Evolutionary conservation across 192 early-diverging fungal genomes (phyloP).

Genomic region (Chytriomyces sp.): DNA sequence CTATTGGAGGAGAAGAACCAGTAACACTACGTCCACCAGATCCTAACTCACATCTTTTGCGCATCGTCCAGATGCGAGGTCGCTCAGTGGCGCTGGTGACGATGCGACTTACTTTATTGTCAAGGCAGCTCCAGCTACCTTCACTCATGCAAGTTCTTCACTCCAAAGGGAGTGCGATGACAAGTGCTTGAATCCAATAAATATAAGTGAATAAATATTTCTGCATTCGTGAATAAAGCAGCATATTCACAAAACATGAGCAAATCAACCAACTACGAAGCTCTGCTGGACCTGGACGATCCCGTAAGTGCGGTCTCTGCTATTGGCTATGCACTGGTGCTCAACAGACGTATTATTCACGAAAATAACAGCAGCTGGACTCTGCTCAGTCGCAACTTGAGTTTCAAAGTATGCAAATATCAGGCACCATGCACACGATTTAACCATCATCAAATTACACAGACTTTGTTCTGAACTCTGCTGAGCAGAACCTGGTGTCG

Average conservation of each 20-base stretch:
- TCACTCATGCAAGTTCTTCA: too few species aligned
- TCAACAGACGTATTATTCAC: background rate
- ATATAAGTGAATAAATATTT: too few species aligned
- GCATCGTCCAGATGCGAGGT: too few species aligned
- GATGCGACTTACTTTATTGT: too few species aligned
- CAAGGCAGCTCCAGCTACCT: too few species aligned
- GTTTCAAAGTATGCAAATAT: constrained; percentile 52
- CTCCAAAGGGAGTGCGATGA: too few species aligned
- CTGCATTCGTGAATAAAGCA: too few species aligned
- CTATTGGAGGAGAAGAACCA: too few species aligned
- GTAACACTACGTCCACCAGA: too few species aligned
- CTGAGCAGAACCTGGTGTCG: constrained; percentile 47
- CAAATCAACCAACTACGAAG: constrained; percentile 26
- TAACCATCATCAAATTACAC: background rate
- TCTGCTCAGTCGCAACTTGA: constrained; percentile 55
- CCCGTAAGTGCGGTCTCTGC: constrained; percentile 7
- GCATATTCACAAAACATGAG: background rate
- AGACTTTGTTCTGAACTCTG: constrained; percentile 60
- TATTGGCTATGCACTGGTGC: background rate
- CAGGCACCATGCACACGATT: background rate
- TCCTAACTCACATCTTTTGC: too few species aligned
- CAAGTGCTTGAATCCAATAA: too few species aligned
- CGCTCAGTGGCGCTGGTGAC: too few species aligned
- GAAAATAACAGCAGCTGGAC: constrained; percentile 29
- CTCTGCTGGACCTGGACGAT: constrained; percentile 29